These are phyloP conservation scores for Erythrophleum fordii DNA, from an alignment of 306 rosid species.

Conservation along the genomic window DNA sequence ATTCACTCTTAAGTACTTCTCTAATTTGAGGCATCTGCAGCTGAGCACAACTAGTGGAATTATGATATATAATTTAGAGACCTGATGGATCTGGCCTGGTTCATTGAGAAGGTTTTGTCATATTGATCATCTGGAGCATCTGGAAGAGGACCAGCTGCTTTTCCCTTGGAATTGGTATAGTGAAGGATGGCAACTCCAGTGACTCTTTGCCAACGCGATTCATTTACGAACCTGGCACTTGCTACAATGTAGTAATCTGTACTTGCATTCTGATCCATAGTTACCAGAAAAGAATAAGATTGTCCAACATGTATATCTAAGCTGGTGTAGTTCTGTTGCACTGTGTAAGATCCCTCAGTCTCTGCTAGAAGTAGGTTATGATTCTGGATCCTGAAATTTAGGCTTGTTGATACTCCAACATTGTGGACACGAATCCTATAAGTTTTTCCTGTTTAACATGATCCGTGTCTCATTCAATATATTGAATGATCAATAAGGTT, in stretches of 20 bases:
- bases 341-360: conserved; percentile 92
- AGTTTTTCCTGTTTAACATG: conserved; percentile 73
- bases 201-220: conserved; percentile 78
- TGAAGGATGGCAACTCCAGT: conserved; percentile 92
- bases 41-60: not conserved
- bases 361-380: conserved; percentile 95
- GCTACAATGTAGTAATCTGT: conserved; percentile 94
- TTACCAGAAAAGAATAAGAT: conserved; percentile 87
- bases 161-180: conserved; percentile 91
- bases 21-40: no score
- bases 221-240: conserved; percentile 92
- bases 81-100: conserved; percentile 99
- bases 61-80: conserved; percentile 23
- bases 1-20: no score
- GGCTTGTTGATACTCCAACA: conserved; percentile 91
- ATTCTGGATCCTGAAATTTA: conserved; percentile 92
- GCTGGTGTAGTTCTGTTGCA: conserved; percentile 91
- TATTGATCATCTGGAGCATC: conserved; percentile 73
- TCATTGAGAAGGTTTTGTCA: conserved; percentile 97
- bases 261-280: conserved; percentile 93
- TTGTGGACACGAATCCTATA: conserved; percentile 90
- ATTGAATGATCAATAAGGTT: not conserved
- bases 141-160: conserved; percentile 91
- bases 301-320: conserved; percentile 97
- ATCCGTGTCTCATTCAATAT: conserved; percentile 8